phyloP scores from a whole-genome alignment of 768 basidiomycete genomes.

The Erythrobasidium yunnanense region DNA sequence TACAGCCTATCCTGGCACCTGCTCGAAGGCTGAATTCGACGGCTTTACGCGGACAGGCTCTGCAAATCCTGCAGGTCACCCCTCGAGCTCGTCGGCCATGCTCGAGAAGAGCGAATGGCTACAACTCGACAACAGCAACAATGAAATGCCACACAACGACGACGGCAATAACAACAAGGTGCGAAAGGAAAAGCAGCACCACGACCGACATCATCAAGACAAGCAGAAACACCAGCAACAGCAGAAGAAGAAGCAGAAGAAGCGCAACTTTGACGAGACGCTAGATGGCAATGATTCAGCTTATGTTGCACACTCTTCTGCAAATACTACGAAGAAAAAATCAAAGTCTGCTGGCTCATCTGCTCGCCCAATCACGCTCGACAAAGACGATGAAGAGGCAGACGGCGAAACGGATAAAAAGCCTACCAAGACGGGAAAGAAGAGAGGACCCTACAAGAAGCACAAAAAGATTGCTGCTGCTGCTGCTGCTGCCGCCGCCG shows the following conservation, averaged over 20 bases:
- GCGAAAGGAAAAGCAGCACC: background rate
- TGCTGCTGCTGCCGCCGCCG: background rate
- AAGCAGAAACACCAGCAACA: background rate
- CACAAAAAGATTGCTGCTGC: background rate
- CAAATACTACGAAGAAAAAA: too few relatives aligned
- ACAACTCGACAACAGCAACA: background rate
- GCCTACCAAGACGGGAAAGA: background rate
- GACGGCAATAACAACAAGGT: background rate
- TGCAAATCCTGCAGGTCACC: too few relatives aligned
- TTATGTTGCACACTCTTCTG: background rate
- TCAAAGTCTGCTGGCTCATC: too few relatives aligned
- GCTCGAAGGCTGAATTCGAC: too few relatives aligned
- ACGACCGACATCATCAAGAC: background rate
- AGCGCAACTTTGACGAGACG: slow-evolving; percentile 16
- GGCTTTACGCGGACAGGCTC: too few relatives aligned
- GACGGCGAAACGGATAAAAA: background rate
- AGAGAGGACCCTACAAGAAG: background rate
- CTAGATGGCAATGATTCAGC: background rate
- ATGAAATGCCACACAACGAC: background rate
- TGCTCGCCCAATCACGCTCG: too few relatives aligned
- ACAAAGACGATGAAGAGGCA: background rate
- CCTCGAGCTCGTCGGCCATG: too few relatives aligned
- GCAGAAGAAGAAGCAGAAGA: slow-evolving; percentile 17
- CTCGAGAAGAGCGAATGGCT: too few relatives aligned
- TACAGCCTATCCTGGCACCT: too few relatives aligned